Evolutionary conservation across 768 basidiomycete species (phyloP).

Genomic region (Amanita muscaria): DNA sequence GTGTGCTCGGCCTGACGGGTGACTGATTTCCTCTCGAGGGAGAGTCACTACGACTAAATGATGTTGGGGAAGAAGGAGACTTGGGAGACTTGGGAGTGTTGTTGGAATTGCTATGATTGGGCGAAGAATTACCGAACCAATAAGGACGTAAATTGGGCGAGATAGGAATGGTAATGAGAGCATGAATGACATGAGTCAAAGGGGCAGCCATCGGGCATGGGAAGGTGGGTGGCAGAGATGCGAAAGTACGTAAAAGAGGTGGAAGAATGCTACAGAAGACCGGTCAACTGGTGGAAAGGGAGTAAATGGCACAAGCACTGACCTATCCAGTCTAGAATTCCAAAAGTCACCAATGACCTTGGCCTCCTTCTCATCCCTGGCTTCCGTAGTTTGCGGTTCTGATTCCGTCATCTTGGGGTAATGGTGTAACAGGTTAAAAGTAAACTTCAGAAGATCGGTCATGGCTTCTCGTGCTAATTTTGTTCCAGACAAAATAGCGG

Average conservation of each 20-base stretch:
- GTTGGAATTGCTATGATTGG: constrained; percentile 25
- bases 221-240: constrained; percentile 51
- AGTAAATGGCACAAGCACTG: constrained; percentile 18
- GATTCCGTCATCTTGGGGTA: constrained; percentile 53
- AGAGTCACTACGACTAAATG: constrained; percentile 31
- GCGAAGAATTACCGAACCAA: constrained; percentile 49
- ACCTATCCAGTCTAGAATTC: constrained; percentile 68
- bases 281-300: neutral
- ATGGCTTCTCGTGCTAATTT: constrained; percentile 63
- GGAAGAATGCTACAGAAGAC: constrained; percentile 47
- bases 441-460: constrained; percentile 76
- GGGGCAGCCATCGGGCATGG: constrained; percentile 62
- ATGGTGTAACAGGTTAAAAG: constrained; percentile 72
- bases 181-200: constrained; percentile 74
- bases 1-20: constrained; percentile 29
- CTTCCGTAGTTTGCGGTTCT: constrained; percentile 33
- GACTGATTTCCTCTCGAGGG: constrained; percentile 23
- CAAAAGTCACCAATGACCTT: constrained; percentile 69
- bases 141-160: constrained; percentile 40
- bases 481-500: constrained; percentile 38
- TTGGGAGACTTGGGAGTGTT: constrained; percentile 34
- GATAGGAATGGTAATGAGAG: constrained; percentile 73
- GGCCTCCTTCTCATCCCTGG: constrained; percentile 19
- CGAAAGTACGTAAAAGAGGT: constrained; percentile 63
- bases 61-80: constrained; percentile 23